Evolutionary conservation across 2,329 filamentous ascomycete genomes (phyloP).

Genomic region (Cryphonectria nitschkei): DNA sequence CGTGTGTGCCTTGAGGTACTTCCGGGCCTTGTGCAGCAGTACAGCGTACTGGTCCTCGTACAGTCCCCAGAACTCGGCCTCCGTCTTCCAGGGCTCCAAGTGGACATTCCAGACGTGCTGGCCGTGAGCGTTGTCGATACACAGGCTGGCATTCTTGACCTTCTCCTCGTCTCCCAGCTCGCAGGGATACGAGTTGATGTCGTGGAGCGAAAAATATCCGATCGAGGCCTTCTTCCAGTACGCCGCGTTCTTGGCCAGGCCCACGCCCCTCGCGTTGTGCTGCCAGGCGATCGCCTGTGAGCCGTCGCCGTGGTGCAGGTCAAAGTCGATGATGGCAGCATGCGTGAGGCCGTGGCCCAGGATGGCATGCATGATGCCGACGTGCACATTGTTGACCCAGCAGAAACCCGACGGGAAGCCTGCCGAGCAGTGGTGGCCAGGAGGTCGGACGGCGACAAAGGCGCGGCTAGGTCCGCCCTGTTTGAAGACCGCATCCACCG

Average conservation of each 20-base stretch:
- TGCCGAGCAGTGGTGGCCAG: conserved; percentile 93
- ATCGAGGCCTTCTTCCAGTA: conserved; percentile 83
- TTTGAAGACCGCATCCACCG: conserved; percentile 80
- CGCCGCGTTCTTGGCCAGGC: conserved; percentile 70
- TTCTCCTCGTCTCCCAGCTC: conserved; percentile 93
- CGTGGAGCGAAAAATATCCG: conserved; percentile 95
- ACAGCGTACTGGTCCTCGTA: conserved; percentile 80
- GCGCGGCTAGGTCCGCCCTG: conserved; percentile 69
- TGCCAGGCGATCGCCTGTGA: conserved; percentile 93
- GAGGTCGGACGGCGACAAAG: conserved; percentile 90
- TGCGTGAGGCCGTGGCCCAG: conserved; percentile 86
- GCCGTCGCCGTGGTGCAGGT: conserved; percentile 92
- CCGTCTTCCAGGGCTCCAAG: conserved; percentile 81
- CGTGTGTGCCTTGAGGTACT: conserved; percentile 75
- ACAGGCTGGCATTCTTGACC: conserved; percentile 89
- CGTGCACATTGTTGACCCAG: conserved; percentile 98
- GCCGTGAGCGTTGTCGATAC: conserved; percentile 90
- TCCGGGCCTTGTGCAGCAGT: conserved; percentile 79
- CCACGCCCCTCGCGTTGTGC: conserved; percentile 73
- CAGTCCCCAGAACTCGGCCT: conserved; percentile 84
- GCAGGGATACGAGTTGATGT: conserved; percentile 98
- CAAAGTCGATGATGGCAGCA: conserved; percentile 90
- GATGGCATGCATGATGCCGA: conserved; percentile 90
- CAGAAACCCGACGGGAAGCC: conserved; percentile 93
- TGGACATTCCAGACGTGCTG: conserved; percentile 98